Percentiles rank a stretch among this genome's conserved stretches.
Evolutionary conservation across 805 yeast species (phyloP).

Genomic region (Hanseniaspora thailandica): DNA sequence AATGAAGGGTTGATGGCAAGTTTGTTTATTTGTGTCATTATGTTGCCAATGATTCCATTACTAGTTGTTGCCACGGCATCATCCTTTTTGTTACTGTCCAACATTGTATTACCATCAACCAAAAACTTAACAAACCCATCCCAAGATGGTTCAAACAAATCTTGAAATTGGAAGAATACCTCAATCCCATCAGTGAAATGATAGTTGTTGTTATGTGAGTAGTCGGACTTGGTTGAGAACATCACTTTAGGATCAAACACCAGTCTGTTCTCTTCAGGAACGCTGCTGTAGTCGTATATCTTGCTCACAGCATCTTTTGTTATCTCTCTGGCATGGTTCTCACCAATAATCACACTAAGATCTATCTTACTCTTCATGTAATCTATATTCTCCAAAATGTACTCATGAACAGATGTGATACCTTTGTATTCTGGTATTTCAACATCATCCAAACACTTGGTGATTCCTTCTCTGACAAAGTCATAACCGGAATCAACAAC

Average conservation of each 20-base stretch:
- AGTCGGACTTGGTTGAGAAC: slow-evolving; percentile 32
- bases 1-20: slow-evolving; percentile 23
- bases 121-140: slow-evolving; percentile 41
- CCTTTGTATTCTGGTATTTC: slow-evolving; percentile 46
- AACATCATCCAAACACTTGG: slow-evolving; percentile 36
- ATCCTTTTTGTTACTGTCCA: neutral
- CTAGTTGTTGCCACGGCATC: neutral
- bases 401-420: slow-evolving; percentile 50
- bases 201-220: slow-evolving; percentile 31
- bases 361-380: slow-evolving; percentile 56
- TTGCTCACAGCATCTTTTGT: slow-evolving; percentile 52
- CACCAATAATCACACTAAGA: slow-evolving; percentile 52
- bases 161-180: slow-evolving; percentile 42
- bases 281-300: slow-evolving; percentile 51
- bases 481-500: slow-evolving; percentile 49
- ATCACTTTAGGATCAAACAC: slow-evolving; percentile 61
- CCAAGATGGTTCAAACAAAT: slow-evolving; percentile 67
- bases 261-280: slow-evolving; percentile 53
- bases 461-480: slow-evolving; percentile 43
- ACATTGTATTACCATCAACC: slow-evolving; percentile 20
- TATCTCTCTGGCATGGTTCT: slow-evolving; percentile 49
- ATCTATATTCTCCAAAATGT: slow-evolving; percentile 56
- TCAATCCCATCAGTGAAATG: neutral
- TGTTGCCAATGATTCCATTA: neutral
- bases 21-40: slow-evolving; percentile 20